phyloP scores from a whole-genome alignment of 75 land plant genomes.

The Picea sitchensis region DNA sequence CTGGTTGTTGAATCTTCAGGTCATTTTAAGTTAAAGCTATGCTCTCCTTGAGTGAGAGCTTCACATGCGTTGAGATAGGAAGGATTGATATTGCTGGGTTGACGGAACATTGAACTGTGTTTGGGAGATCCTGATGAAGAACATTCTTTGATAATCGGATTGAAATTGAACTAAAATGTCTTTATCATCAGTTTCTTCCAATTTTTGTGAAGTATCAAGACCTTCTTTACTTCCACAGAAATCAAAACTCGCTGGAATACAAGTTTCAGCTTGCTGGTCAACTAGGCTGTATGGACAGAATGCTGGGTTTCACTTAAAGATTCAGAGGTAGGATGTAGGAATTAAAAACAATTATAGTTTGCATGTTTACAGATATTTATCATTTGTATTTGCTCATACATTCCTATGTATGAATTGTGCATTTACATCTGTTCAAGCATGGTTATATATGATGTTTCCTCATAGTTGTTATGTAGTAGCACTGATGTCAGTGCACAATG shows the following conservation, averaged over 20 bases:
- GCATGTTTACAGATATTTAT: neutral
- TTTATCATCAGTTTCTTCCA: conserved; percentile 6
- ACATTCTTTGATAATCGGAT: neutral
- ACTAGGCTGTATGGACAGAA: neutral
- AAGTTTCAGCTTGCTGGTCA: conserved; percentile 1
- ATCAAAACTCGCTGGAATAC: conserved; percentile 5
- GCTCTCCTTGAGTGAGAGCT: neutral
- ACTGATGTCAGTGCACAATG: neutral
- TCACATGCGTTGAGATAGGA: neutral
- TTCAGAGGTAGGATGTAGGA: conserved; percentile 1
- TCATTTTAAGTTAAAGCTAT: neutral
- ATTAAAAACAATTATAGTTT: neutral
- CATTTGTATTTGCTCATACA: neutral
- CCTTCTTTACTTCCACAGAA: neutral
- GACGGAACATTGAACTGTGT: conserved; percentile 5
- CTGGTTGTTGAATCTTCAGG: neutral
- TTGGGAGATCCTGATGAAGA: conserved; percentile 3
- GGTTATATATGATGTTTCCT: neutral
- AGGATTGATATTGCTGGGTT: neutral
- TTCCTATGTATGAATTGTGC: neutral
- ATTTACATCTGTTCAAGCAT: neutral
- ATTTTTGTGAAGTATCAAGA: neutral
- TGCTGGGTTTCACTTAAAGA: neutral
- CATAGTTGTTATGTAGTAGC: neutral
- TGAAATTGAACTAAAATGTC: neutral